Percentiles rank a stretch among this genome's conserved stretches.
These are phyloP conservation scores for Lathyrus aphaca DNA, from an alignment of 306 rosid genomes.

Conservation along the genomic window DNA sequence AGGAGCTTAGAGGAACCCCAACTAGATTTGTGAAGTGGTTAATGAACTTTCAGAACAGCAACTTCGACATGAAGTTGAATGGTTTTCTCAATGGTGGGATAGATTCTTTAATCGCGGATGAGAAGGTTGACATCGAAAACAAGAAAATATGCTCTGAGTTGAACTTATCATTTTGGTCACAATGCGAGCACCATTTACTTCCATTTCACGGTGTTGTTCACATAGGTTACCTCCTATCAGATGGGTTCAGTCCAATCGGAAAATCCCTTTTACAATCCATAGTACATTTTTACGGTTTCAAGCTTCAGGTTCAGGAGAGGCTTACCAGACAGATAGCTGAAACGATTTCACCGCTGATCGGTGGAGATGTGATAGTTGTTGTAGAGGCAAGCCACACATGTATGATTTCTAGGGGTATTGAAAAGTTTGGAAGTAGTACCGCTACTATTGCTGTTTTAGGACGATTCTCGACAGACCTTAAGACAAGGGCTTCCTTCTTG, in stretches of 20 bases:
- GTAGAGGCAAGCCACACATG: conserved; percentile 95
- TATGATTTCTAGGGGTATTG: conserved; percentile 94
- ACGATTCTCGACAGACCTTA: conserved; percentile 60
- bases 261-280: conserved; percentile 74
- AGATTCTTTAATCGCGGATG: conserved; percentile 40
- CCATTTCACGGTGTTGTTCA: conserved; percentile 95
- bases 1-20: conserved; percentile 86
- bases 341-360: conserved; percentile 66
- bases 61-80: conserved; percentile 69
- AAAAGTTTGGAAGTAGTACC: conserved; percentile 88
- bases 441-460: conserved; percentile 89
- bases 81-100: conserved; percentile 50
- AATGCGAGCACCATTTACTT: conserved; percentile 94
- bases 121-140: conserved; percentile 40
- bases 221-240: conserved; percentile 60
- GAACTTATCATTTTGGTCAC: conserved; percentile 84
- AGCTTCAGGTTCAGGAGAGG: conserved; percentile 98
- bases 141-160: conserved; percentile 57
- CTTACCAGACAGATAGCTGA: conserved; percentile 96
- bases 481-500: conserved; percentile 69
- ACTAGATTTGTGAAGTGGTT: conserved; percentile 79
- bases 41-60: conserved; percentile 67
- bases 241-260: conserved; percentile 57
- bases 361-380: conserved; percentile 88
- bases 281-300: conserved; percentile 84